These are phyloP conservation scores for Mortierella sp. DNA, from an alignment of 371 early-diverging fungal species.

Conservation along the genomic window DNA sequence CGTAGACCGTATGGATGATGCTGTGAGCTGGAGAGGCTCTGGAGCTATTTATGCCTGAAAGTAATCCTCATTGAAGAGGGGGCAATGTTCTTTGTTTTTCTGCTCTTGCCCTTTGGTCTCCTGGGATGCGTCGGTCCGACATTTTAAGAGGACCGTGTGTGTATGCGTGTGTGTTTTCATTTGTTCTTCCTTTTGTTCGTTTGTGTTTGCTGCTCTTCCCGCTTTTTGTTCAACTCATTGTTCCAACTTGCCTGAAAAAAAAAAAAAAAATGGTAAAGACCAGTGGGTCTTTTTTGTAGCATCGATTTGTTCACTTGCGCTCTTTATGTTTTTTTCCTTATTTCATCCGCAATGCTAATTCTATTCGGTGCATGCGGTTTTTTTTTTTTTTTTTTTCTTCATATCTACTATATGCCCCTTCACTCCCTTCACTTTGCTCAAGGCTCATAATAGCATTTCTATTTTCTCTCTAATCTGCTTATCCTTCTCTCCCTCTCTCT, in stretches of 20 bases:
- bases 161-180: too few relatives aligned
- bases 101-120: neutral
- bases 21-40: slow-evolving; percentile 56
- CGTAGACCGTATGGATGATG: slow-evolving; percentile 54
- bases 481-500: too few relatives aligned
- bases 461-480: too few relatives aligned
- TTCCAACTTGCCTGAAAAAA: too few relatives aligned
- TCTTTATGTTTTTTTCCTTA: neutral
- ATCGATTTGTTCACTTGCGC: slow-evolving; percentile 6
- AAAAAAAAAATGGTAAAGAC: too few relatives aligned
- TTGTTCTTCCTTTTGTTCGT: too few relatives aligned
- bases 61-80: neutral
- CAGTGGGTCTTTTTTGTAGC: slow-evolving; percentile 13
- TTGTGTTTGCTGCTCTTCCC: too few relatives aligned
- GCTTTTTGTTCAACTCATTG: too few relatives aligned
- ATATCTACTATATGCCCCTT: too few relatives aligned
- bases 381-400: slow-evolving; percentile 1
- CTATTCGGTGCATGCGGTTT: slow-evolving; percentile 11
- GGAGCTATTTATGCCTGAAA: slow-evolving; percentile 55
- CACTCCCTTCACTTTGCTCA: too few relatives aligned
- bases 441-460: too few relatives aligned
- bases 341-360: too few relatives aligned
- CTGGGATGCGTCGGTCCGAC: neutral
- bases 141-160: slow-evolving; percentile 15
- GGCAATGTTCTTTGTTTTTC: slow-evolving; percentile 4